Evolutionary conservation across 2,329 filamentous ascomycete species (phyloP).

Genomic region (Emmonsiellopsis sp.): DNA sequence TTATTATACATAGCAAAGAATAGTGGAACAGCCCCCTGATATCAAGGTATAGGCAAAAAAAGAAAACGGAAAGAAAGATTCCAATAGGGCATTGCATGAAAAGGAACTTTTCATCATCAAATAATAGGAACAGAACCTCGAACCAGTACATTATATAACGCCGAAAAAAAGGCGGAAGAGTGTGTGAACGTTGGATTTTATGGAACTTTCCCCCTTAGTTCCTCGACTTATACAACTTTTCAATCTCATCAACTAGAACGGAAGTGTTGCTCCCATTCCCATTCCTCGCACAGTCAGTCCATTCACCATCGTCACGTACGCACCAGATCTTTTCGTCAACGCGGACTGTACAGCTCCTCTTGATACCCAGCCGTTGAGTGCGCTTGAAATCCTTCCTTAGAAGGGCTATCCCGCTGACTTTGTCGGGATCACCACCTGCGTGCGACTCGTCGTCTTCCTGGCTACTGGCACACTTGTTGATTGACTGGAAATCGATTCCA

Average conservation of each 20-base stretch:
- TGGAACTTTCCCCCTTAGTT: slow-evolving; percentile 12
- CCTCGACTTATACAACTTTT: slow-evolving; percentile 51
- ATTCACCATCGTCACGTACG: slow-evolving; percentile 67
- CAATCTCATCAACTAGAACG: slow-evolving; percentile 67
- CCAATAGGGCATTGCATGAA: too few species aligned
- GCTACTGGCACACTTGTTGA: slow-evolving; percentile 73
- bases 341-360: slow-evolving; percentile 67
- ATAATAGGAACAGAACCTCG: too few species aligned
- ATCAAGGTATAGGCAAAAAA: too few species aligned
- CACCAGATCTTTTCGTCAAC: slow-evolving; percentile 74
- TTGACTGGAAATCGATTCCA: slow-evolving; percentile 67
- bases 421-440: slow-evolving; percentile 36
- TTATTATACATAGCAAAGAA: too few species aligned
- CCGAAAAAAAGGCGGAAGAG: too few species aligned
- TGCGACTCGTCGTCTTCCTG: slow-evolving; percentile 60
- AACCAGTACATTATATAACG: too few species aligned
- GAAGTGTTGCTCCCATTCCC: slow-evolving; percentile 39
- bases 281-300: slow-evolving; percentile 67
- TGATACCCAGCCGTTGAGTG: slow-evolving; percentile 51
- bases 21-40: too few species aligned
- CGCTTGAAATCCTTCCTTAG: slow-evolving; percentile 42
- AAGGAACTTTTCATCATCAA: too few species aligned
- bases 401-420: slow-evolving; percentile 41
- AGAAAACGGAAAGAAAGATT: too few species aligned
- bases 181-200: too few species aligned